Conservation (phyloP, 1,139 yeast species). For the Candida sanyaensis region DNA sequence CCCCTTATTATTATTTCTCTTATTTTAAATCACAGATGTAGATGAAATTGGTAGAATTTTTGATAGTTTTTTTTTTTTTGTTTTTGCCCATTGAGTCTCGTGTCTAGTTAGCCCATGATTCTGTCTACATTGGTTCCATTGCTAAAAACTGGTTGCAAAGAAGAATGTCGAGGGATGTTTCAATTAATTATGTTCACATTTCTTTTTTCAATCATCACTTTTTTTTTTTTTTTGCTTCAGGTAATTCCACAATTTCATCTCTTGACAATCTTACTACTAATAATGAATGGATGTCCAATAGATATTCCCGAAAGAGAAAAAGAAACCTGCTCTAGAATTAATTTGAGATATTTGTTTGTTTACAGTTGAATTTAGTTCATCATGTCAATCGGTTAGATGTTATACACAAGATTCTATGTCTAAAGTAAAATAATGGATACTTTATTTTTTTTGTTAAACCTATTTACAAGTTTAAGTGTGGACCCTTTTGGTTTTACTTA, state of each 20-base stretch:
- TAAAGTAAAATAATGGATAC: too few relatives aligned
- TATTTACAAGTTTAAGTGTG: too few relatives aligned
- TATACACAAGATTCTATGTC: neutral
- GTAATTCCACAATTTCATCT: neutral
- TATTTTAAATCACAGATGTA: neutral
- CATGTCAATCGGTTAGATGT: neutral
- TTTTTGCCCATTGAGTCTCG: neutral
- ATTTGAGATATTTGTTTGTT: neutral
- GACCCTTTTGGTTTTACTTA: too few relatives aligned
- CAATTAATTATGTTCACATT: neutral
- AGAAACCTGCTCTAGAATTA: neutral
- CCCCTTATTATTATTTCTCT: too few relatives aligned
- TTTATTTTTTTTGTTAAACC: too few relatives aligned
- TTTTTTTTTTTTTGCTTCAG: neutral
- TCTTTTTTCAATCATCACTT: neutral
- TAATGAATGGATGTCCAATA: neutral
- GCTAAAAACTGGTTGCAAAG: neutral
- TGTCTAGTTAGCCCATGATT: too few relatives aligned
- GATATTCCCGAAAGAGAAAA: neutral
- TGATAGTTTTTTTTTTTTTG: neutral
- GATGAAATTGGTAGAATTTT: neutral
- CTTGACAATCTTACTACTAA: neutral
- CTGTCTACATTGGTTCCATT: too few relatives aligned
- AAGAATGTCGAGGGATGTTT: neutral
- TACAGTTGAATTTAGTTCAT: neutral